phyloP scores from a whole-genome alignment of 2,329 filamentous ascomycete species.

The Paecilomyces sp. region DNA sequence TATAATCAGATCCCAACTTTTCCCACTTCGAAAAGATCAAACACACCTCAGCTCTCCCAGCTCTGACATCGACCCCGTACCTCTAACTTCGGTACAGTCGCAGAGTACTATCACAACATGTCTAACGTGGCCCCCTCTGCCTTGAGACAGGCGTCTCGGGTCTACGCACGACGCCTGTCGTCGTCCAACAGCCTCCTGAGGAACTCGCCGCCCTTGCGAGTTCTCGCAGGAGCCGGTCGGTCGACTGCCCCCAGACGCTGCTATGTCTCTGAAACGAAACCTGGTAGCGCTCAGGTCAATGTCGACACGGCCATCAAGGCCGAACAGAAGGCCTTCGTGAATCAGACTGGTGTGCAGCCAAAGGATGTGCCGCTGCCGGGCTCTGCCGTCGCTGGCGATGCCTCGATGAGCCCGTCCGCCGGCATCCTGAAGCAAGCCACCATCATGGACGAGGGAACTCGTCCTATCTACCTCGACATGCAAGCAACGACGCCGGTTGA shows the following conservation, averaged over 20 bases:
- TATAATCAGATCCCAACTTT: slow-evolving; percentile 20
- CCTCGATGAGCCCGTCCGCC: slow-evolving; percentile 74
- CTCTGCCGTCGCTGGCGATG: slow-evolving; percentile 52
- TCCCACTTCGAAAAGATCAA: slow-evolving; percentile 7
- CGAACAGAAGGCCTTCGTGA: slow-evolving; percentile 72
- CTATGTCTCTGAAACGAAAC: slow-evolving; percentile 81
- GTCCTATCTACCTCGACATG: slow-evolving; percentile 97
- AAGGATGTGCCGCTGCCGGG: slow-evolving; percentile 54
- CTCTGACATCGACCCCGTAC: slow-evolving; percentile 15
- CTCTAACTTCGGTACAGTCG: slow-evolving; percentile 13
- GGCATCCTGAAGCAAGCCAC: slow-evolving; percentile 83
- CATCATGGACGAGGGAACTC: slow-evolving; percentile 82
- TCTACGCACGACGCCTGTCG: slow-evolving; percentile 46
- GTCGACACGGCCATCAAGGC: slow-evolving; percentile 77
- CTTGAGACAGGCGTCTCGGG: slow-evolving; percentile 66
- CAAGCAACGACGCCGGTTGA: slow-evolving; percentile 95
- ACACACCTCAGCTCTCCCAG: neutral
- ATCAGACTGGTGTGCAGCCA: slow-evolving; percentile 49
- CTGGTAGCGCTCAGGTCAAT: slow-evolving; percentile 62
- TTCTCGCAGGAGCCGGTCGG: slow-evolving; percentile 25
- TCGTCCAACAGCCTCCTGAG: slow-evolving; percentile 34
- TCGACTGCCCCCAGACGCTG: slow-evolving; percentile 42
- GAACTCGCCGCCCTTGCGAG: slow-evolving; percentile 31
- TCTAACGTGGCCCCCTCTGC: slow-evolving; percentile 59
- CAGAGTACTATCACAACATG: slow-evolving; percentile 41